Evolutionary conservation across 2,329 filamentous ascomycete genomes (phyloP).

Genomic region (Whalleya microplaca): DNA sequence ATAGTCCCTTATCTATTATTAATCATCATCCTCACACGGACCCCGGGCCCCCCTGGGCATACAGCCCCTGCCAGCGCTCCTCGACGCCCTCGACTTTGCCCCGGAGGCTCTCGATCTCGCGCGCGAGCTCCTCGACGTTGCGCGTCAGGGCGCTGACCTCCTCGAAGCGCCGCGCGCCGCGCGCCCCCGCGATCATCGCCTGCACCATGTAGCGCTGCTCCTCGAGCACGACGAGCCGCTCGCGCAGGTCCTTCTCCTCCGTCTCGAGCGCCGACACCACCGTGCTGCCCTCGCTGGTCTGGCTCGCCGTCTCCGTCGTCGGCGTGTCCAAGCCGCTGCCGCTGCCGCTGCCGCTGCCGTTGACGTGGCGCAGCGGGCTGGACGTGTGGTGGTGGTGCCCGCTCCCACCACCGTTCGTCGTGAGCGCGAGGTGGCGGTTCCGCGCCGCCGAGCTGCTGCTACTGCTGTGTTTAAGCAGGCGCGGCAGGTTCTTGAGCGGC

Average conservation of each 20-base stretch:
- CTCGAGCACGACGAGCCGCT: constrained; percentile 81
- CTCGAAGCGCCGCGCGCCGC: constrained; percentile 78
- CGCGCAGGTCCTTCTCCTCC: constrained; percentile 81
- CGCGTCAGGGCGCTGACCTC: constrained; percentile 79
- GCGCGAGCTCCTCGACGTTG: constrained; percentile 81
- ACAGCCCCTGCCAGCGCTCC: constrained; percentile 57
- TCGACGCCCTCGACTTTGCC: constrained; percentile 70
- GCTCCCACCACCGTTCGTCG: neutral
- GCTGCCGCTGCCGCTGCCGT: no score
- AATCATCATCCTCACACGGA: no score
- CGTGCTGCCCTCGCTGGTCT: constrained; percentile 56
- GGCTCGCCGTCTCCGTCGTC: constrained; percentile 53
- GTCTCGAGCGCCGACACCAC: constrained; percentile 67
- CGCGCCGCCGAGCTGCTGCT: constrained; percentile 36
- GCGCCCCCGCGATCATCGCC: constrained; percentile 80
- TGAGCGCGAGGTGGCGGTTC: constrained; percentile 37
- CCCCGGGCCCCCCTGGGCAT: constrained; percentile 37
- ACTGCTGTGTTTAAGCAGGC: constrained; percentile 59
- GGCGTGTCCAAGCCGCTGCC: no score
- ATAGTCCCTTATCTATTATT: no score
- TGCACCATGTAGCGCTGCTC: constrained; percentile 90
- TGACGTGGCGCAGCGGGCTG: constrained; percentile 51
- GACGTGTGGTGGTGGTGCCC: constrained; percentile 33
- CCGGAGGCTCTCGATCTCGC: constrained; percentile 72
- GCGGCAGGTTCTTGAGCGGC: constrained; percentile 75